Evolutionary conservation across 495 filamentous ascomycete species (phyloP).

Genomic region (Aspergillus incahuasiensis): DNA sequence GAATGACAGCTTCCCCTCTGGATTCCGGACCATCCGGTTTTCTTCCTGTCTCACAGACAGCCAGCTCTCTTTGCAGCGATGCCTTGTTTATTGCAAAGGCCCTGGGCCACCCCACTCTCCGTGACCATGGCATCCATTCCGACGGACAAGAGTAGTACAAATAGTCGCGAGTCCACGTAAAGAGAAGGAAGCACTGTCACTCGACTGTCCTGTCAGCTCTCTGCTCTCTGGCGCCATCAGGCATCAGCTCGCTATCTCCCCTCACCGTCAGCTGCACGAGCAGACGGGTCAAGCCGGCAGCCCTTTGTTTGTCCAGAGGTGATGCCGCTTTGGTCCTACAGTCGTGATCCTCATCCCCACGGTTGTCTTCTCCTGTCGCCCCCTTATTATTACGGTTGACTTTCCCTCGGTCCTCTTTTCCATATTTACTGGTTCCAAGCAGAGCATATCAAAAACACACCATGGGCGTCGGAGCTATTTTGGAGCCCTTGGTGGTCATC

Average conservation of each 20-base stretch:
- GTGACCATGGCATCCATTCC: not conserved
- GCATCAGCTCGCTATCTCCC: not conserved
- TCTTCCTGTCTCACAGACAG: not conserved
- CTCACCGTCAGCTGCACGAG: not conserved
- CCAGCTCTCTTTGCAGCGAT: not conserved
- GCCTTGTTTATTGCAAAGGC: not conserved
- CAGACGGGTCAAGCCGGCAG: not conserved
- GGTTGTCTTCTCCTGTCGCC: not conserved
- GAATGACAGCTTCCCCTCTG: not conserved
- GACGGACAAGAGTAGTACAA: not conserved
- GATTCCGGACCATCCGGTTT: not conserved
- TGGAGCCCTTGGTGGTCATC: conserved; percentile 53
- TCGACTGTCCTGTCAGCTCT: not conserved
- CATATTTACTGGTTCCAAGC: not conserved
- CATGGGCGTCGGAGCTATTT: conserved; percentile 49
- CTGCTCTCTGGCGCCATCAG: not conserved
- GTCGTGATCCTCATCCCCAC: not conserved
- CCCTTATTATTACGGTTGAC: not conserved
- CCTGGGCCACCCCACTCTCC: not conserved
- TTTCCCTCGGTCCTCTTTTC: not conserved
- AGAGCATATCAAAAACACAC: conserved; percentile 5
- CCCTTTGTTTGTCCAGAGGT: conserved; percentile 1
- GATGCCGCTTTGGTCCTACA: not conserved
- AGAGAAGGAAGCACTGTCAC: conserved; percentile 1
- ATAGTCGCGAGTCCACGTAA: not conserved